Percentiles rank a stretch among this genome's conserved stretches.
phyloP scores from a whole-genome alignment of 2,329 filamentous ascomycete genomes.

The Colletotrichum paranaense region DNA sequence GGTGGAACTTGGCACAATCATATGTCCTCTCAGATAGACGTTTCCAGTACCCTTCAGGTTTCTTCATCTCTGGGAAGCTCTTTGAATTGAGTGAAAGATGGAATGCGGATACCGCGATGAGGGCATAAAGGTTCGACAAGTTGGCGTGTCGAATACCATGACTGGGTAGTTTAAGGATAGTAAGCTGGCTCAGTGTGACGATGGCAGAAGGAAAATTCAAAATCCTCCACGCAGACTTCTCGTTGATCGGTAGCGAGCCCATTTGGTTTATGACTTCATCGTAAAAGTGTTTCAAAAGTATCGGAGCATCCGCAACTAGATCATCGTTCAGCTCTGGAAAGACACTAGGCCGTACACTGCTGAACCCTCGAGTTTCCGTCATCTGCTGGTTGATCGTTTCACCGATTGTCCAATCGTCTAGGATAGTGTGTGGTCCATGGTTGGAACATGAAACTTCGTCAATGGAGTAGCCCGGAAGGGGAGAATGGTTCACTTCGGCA shows the following conservation, averaged over 20 bases:
- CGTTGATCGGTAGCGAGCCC: slow-evolving; percentile 8
- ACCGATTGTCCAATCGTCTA: background rate
- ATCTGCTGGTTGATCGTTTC: background rate
- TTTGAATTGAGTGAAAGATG: slow-evolving; percentile 5
- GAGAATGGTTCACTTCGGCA: background rate
- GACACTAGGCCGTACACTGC: background rate
- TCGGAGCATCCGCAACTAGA: background rate
- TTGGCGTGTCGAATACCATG: background rate
- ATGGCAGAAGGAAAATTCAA: slow-evolving; percentile 8
- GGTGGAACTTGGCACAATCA: background rate
- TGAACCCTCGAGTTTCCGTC: background rate
- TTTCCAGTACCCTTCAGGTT: background rate
- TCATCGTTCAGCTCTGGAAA: background rate
- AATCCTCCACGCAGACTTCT: slow-evolving; percentile 16
- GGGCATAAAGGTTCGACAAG: slow-evolving; percentile 1
- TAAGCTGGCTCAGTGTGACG: slow-evolving; percentile 4
- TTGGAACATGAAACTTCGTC: no score
- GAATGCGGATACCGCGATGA: slow-evolving; percentile 3
- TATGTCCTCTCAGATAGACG: background rate
- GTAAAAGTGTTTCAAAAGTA: slow-evolving; percentile 9
- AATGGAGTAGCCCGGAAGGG: background rate
- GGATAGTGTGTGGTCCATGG: no score
- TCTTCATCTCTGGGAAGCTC: background rate
- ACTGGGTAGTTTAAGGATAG: background rate
- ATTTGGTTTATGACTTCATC: slow-evolving; percentile 18